phyloP scores from a whole-genome alignment of 768 basidiomycete genomes.

The Sarcodon sp. region DNA sequence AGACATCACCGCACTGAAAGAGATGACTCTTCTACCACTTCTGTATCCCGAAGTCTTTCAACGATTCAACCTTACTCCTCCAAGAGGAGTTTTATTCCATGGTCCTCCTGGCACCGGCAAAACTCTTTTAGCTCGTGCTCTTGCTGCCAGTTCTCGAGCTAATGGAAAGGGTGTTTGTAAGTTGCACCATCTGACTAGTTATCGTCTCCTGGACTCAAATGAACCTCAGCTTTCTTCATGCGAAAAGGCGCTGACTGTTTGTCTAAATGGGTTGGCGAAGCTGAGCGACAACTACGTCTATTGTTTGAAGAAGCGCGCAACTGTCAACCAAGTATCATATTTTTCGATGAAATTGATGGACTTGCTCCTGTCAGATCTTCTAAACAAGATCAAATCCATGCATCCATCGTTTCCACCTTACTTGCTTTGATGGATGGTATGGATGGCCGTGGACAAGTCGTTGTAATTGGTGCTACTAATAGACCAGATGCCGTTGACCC shows the following conservation, averaged over 20 bases:
- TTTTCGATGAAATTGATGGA: slow-evolving; percentile 99
- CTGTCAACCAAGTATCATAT: slow-evolving; percentile 93
- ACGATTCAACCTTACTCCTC: slow-evolving; percentile 86
- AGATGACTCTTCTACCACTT: slow-evolving; percentile 94
- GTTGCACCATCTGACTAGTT: slow-evolving; percentile 16
- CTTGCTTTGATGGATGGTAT: slow-evolving; percentile 98
- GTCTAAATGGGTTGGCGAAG: slow-evolving; percentile 99
- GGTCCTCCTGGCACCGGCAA: slow-evolving; percentile 99
- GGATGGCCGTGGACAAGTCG: slow-evolving; percentile 95
- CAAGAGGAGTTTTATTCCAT: slow-evolving; percentile 93
- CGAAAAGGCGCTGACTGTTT: slow-evolving; percentile 97
- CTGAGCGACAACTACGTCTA: slow-evolving; percentile 88
- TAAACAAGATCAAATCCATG: slow-evolving; percentile 98
- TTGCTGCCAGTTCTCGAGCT: slow-evolving; percentile 84
- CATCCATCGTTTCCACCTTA: slow-evolving; percentile 91
- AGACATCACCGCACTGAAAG: slow-evolving; percentile 96
- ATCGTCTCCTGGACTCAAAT: neutral
- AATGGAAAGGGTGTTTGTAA: slow-evolving; percentile 80
- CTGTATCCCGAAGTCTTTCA: slow-evolving; percentile 97
- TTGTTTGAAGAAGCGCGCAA: slow-evolving; percentile 92
- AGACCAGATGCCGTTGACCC: slow-evolving; percentile 97
- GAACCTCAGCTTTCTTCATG: slow-evolving; percentile 87
- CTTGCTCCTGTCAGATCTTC: slow-evolving; percentile 96
- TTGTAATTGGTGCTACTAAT: slow-evolving; percentile 97
- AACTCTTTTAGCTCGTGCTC: slow-evolving; percentile 84